A percentile compares a stretch with the other conserved stretches of the same genome.
Conservation (phyloP, 2,329 filamentous ascomycete species). For the Colletotrichum sp. region DNA sequence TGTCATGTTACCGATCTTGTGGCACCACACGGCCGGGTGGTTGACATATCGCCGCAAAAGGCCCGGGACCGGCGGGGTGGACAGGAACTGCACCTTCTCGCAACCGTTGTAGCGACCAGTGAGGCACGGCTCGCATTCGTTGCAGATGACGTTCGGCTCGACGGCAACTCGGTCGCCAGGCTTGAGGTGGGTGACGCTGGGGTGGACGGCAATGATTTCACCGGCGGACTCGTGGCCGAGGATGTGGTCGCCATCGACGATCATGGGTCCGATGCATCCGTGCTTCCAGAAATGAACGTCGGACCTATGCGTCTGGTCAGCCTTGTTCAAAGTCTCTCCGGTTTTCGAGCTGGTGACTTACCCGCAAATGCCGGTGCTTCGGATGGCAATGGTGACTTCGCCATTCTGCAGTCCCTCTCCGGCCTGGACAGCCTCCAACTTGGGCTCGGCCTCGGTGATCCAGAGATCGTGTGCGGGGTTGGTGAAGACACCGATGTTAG, state of each 20-base stretch:
- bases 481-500: slow-evolving; percentile 96
- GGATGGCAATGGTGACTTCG: slow-evolving; percentile 86
- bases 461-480: slow-evolving; percentile 93
- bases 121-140: slow-evolving; percentile 87
- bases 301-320: slow-evolving; percentile 59
- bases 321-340: background rate
- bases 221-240: slow-evolving; percentile 94
- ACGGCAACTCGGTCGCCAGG: slow-evolving; percentile 91
- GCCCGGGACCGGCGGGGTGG: slow-evolving; percentile 87
- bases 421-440: slow-evolving; percentile 73
- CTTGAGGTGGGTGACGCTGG: slow-evolving; percentile 78
- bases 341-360: slow-evolving; percentile 42
- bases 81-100: slow-evolving; percentile 83
- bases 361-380: slow-evolving; percentile 97
- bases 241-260: slow-evolving; percentile 87
- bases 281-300: slow-evolving; percentile 98
- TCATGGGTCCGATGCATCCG: slow-evolving; percentile 95
- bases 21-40: slow-evolving; percentile 93
- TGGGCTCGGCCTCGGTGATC: slow-evolving; percentile 80
- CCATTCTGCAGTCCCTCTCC: slow-evolving; percentile 75
- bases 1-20: slow-evolving; percentile 92
- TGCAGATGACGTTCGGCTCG: slow-evolving; percentile 93
- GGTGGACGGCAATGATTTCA: slow-evolving; percentile 79
- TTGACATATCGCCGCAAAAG: slow-evolving; percentile 92
- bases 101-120: slow-evolving; percentile 96